phyloP scores from a whole-genome alignment of 2,329 filamentous ascomycete genomes.

The Fusarium equiseti region DNA sequence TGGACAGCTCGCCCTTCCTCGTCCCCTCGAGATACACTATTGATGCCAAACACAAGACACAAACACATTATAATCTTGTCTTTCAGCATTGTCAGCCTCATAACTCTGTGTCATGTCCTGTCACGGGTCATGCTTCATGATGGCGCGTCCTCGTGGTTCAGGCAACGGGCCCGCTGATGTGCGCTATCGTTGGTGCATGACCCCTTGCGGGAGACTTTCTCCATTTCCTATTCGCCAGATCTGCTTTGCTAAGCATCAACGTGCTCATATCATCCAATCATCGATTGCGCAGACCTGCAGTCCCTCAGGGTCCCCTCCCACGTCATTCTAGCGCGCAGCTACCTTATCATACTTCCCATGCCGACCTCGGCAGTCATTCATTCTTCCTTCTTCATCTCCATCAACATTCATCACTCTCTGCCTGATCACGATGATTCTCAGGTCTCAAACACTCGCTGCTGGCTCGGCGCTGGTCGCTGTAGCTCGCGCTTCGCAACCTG shows the following conservation, averaged over 20 bases:
- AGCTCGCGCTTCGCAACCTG: conserved; percentile 75
- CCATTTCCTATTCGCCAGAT: not conserved
- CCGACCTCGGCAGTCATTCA: conserved; percentile 25
- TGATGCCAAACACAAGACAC: not conserved
- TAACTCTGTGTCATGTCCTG: conserved; percentile 10
- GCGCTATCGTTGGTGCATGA: conserved; percentile 30
- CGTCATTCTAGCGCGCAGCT: conserved; percentile 30
- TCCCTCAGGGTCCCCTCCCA: conserved; percentile 38
- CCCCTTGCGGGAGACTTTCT: conserved; percentile 22
- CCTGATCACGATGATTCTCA: conserved; percentile 42
- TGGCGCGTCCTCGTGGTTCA: conserved; percentile 33
- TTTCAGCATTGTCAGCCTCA: not conserved
- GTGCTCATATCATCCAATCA: conserved; percentile 11
- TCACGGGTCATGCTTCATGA: conserved; percentile 17
- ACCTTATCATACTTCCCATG: conserved; percentile 37
- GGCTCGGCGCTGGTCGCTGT: conserved; percentile 52
- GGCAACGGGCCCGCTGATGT: conserved; percentile 35
- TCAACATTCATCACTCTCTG: conserved; percentile 2
- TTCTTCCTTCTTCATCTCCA: conserved; percentile 19
- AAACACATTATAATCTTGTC: not conserved
- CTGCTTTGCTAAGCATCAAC: conserved; percentile 9
- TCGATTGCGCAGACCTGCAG: not conserved
- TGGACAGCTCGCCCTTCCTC: too few species aligned
- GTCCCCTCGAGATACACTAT: too few species aligned
- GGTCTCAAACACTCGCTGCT: conserved; percentile 41